A percentile compares a stretch with the other conserved stretches of the same genome.
phyloP scores from a whole-genome alignment of 148 eudicot genomes.

The Camellia lanceoleosa region DNA sequence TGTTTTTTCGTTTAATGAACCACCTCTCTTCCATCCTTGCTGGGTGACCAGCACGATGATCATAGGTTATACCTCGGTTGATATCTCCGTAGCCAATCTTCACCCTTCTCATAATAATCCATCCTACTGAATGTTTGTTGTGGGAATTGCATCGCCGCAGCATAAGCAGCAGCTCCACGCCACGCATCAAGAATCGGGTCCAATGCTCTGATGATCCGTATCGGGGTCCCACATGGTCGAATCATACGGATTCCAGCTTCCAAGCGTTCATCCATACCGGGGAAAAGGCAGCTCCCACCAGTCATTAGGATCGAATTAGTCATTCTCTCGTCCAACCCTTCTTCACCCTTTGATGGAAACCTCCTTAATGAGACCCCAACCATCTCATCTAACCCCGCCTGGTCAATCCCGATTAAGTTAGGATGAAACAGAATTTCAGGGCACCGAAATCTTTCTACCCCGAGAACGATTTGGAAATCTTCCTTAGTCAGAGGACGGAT shows the following conservation, averaged over 20 bases:
- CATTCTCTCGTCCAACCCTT: slow-evolving; percentile 54
- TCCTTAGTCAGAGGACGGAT: slow-evolving; percentile 81
- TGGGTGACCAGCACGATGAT: slow-evolving; percentile 8
- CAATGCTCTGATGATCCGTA: slow-evolving; percentile 52
- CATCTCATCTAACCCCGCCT: slow-evolving; percentile 96
- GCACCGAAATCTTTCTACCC: slow-evolving; percentile 93
- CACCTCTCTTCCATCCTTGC: background rate
- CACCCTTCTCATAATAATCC: slow-evolving; percentile 95
- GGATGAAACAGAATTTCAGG: slow-evolving; percentile 89
- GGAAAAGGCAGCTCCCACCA: slow-evolving; percentile 76
- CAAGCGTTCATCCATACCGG: slow-evolving; percentile 82
- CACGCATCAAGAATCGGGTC: slow-evolving; percentile 87
- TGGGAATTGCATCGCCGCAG: slow-evolving; percentile 53
- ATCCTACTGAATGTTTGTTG: slow-evolving; percentile 56
- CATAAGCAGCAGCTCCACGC: slow-evolving; percentile 91
- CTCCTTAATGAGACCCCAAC: slow-evolving; percentile 65
- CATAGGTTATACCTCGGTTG: slow-evolving; percentile 56
- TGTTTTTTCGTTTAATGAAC: background rate
- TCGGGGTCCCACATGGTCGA: slow-evolving; percentile 80
- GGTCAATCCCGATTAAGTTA: slow-evolving; percentile 77
- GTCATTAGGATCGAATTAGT: slow-evolving; percentile 78
- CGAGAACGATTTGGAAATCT: slow-evolving; percentile 80
- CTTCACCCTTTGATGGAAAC: slow-evolving; percentile 42
- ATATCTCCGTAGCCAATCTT: slow-evolving; percentile 79
- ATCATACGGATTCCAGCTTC: slow-evolving; percentile 86